Evolutionary conservation across 1,139 yeast species (phyloP), one percentile per base, ranked within the genome.

Genomic region (Yamadazyma atlantica): DNA sequence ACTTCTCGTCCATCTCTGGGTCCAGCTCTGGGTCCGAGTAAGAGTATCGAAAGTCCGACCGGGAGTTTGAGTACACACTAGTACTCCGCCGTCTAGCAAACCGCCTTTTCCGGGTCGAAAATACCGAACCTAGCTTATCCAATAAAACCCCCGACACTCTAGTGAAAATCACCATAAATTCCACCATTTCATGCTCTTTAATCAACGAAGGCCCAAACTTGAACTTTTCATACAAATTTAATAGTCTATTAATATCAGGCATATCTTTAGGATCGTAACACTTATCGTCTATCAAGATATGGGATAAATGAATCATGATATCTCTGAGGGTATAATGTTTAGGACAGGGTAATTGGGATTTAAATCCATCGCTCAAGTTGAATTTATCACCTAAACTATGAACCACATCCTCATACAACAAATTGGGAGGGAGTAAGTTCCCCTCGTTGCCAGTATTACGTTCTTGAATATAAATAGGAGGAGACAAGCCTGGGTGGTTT

Each of bases 141-240:
- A 45, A 37, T 16, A 53, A 25, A 12, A 38, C 13, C 3, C 38
- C 31, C 8, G 45, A 38, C 18, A 60, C 46, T 37, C 51, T 53
- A 25, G 59, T 60, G 44, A 62, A 58, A 32, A 55, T 55, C 19
- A 61, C 38, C 72, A 89, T 76, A 50, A 87, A 82, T 29, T 66
- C 69, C 27, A 80, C 62, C 51, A 89, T 79, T 34, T 84, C 83
- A 2, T 60, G 64, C 44, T 84, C 82, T 1, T 72, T 60, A 11
- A 88, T 78, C 14, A 81, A 70, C 17, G 70, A 60, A 1, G 85
- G 85, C 1, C 94, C 78, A 57, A 80, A 90, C 43, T 89, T 67
- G 26, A 84, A 70, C 35, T 67, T 66, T 47, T 89, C 96, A 59
- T 88, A 89, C n/a, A 78, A 58, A 1, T 62, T 64, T 9, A 82